Conservation (phyloP, 139 green algal genomes). For the Micromonas commoda region DNA sequence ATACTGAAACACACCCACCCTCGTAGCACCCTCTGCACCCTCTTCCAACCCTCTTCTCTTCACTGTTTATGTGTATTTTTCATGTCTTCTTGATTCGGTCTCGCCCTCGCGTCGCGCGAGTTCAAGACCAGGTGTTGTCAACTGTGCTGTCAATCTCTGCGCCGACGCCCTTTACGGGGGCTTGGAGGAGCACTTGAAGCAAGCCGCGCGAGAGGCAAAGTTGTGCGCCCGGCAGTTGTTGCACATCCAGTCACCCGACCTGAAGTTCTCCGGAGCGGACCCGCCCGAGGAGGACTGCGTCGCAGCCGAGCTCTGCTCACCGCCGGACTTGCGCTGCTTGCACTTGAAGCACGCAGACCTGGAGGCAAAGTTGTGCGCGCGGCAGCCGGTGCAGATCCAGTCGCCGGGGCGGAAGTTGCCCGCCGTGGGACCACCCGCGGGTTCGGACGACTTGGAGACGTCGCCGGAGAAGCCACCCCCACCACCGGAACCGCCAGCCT, state of each 20-base stretch:
- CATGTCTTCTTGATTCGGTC: background rate
- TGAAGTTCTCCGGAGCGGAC: conserved; percentile 6
- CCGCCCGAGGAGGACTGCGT: background rate
- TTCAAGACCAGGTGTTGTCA: too few relatives aligned
- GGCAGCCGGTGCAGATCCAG: conserved; percentile 32
- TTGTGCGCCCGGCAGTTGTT: conserved; percentile 30
- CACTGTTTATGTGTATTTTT: conserved; percentile 1
- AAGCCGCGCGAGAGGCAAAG: conserved; percentile 28
- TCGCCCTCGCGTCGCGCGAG: background rate
- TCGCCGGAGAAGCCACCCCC: background rate
- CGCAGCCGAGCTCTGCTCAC: background rate
- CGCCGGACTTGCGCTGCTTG: background rate
- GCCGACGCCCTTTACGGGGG: background rate
- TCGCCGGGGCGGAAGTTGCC: conserved; percentile 25
- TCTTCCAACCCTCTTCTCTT: background rate
- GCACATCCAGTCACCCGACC: conserved; percentile 30
- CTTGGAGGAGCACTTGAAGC: conserved; percentile 26
- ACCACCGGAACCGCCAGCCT: background rate
- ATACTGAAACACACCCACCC: too few relatives aligned
- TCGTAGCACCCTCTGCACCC: background rate
- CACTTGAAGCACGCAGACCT: conserved; percentile 30
- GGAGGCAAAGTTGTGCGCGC: conserved; percentile 32
- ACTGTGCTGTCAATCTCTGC: too few relatives aligned
- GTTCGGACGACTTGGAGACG: background rate
- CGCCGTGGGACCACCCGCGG: background rate